Conservation (phyloP, 2,329 filamentous ascomycete genomes). For the Neonectria magnoliae region DNA sequence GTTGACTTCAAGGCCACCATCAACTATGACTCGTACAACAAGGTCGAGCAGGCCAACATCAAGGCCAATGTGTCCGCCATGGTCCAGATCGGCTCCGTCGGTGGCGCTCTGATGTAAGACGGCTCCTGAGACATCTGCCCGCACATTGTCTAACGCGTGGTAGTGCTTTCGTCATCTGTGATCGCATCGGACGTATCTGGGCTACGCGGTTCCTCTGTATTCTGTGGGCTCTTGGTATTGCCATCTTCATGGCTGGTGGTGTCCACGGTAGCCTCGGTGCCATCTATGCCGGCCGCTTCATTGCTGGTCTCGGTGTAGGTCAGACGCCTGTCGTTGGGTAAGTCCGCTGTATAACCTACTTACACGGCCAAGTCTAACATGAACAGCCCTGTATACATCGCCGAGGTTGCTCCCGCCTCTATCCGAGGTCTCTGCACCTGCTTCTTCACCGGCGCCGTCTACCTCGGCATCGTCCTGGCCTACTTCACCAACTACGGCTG, state of each 20-base stretch:
- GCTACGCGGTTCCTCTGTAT: conserved; percentile 67
- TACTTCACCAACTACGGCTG: conserved; percentile 79
- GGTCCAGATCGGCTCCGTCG: conserved; percentile 83
- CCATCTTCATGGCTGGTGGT: conserved; percentile 64
- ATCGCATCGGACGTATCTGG: conserved; percentile 71
- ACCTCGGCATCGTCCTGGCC: conserved; percentile 80
- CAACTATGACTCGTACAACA: conserved; percentile 62
- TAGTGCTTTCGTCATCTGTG: conserved; percentile 68
- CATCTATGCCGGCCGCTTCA: conserved; percentile 73
- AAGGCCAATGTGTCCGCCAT: conserved; percentile 82
- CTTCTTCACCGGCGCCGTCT: conserved; percentile 66
- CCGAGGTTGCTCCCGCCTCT: conserved; percentile 75
- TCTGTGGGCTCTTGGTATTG: conserved; percentile 67
- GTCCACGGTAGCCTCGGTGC: conserved; percentile 63
- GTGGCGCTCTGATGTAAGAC: conserved; percentile 68
- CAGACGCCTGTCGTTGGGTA: conserved; percentile 72
- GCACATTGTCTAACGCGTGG: neutral
- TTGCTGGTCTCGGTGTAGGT: conserved; percentile 73
- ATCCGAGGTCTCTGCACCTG: conserved; percentile 78
- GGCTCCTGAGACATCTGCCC: neutral
- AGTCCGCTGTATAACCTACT: conserved; percentile 19
- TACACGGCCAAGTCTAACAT: conserved; percentile 5
- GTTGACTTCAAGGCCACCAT: conserved; percentile 70
- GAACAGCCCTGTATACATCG: conserved; percentile 71
- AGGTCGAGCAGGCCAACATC: conserved; percentile 69